A percentile compares a stretch with the other conserved stretches of the same genome.
These are phyloP conservation scores for Aspergillus puulaauensis DNA, from an alignment of 2,329 filamentous ascomycete species.

Conservation along the genomic window DNA sequence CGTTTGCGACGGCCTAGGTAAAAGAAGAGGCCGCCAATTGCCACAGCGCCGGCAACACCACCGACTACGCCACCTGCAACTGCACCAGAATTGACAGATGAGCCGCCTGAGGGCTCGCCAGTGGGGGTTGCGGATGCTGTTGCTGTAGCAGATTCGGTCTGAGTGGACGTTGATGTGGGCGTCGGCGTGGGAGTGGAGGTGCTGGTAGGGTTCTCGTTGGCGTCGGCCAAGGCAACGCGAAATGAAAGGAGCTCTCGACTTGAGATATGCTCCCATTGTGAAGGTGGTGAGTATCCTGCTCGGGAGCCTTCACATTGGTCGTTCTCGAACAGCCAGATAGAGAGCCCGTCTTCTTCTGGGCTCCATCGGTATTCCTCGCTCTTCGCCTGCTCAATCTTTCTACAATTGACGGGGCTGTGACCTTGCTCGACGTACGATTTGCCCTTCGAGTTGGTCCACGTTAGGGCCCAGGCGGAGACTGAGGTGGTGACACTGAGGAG, in stretches of 20 bases:
- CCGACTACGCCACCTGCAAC: constrained; percentile 14
- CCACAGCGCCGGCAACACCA: constrained; percentile 1
- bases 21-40: constrained; percentile 10
- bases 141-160: background rate
- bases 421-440: background rate
- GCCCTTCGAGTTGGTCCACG: constrained; percentile 8
- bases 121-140: background rate
- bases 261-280: constrained; percentile 7
- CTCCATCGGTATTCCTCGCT: constrained; percentile 8
- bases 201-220: background rate
- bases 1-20: constrained; percentile 10
- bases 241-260: constrained; percentile 8
- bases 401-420: background rate
- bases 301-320: constrained; percentile 6
- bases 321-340: constrained; percentile 11
- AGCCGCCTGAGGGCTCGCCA: background rate
- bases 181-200: background rate
- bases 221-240: constrained; percentile 3
- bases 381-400: constrained; percentile 10
- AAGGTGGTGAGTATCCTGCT: constrained; percentile 8
- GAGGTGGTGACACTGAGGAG: background rate
- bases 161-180: background rate
- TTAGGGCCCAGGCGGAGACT: constrained; percentile 12
- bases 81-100: background rate
- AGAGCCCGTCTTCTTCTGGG: constrained; percentile 1